A percentile compares a stretch with the other conserved stretches of the same genome.
These are phyloP conservation scores for Fusarium torreyae DNA, from an alignment of 2,329 filamentous ascomycete genomes.

Conservation along the genomic window DNA sequence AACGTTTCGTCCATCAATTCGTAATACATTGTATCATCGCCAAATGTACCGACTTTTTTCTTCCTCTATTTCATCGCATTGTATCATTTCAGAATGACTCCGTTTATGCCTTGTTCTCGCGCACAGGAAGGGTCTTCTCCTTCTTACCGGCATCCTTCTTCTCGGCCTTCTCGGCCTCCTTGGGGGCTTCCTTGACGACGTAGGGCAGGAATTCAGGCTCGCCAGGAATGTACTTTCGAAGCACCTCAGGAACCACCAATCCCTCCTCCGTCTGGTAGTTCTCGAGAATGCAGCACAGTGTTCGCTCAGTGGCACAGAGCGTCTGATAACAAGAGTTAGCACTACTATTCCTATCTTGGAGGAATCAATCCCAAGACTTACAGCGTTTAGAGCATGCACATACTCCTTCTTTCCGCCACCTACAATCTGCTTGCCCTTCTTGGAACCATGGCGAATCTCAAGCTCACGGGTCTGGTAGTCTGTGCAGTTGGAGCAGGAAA, in stretches of 20 bases:
- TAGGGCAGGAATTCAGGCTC: constrained; percentile 90
- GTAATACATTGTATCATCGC: constrained; percentile 31
- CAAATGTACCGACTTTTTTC: constrained; percentile 36
- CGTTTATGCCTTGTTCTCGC: constrained; percentile 49
- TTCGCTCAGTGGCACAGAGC: constrained; percentile 90
- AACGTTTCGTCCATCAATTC: constrained; percentile 22
- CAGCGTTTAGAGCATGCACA: constrained; percentile 90
- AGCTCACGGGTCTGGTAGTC: constrained; percentile 96
- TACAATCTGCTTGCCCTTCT: constrained; percentile 67
- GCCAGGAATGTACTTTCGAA: constrained; percentile 92
- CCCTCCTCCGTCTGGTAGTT: constrained; percentile 96
- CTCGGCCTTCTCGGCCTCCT: constrained; percentile 65
- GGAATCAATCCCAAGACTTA: constrained; percentile 31
- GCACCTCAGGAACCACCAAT: constrained; percentile 83
- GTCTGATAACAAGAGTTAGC: constrained; percentile 60
- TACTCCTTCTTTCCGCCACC: constrained; percentile 91
- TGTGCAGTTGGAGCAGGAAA: constrained; percentile 97
- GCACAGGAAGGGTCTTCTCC: constrained; percentile 48
- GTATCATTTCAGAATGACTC: constrained; percentile 10
- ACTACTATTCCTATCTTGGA: neutral
- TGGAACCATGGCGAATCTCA: constrained; percentile 91
- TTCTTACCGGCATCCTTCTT: constrained; percentile 49
- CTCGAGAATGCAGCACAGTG: constrained; percentile 94
- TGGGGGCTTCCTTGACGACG: constrained; percentile 84
- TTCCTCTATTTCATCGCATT: constrained; percentile 34